Base-by-base conservation (phyloP, 2,329 filamentous ascomycete species). In the Pyrenophora teres region DNA sequence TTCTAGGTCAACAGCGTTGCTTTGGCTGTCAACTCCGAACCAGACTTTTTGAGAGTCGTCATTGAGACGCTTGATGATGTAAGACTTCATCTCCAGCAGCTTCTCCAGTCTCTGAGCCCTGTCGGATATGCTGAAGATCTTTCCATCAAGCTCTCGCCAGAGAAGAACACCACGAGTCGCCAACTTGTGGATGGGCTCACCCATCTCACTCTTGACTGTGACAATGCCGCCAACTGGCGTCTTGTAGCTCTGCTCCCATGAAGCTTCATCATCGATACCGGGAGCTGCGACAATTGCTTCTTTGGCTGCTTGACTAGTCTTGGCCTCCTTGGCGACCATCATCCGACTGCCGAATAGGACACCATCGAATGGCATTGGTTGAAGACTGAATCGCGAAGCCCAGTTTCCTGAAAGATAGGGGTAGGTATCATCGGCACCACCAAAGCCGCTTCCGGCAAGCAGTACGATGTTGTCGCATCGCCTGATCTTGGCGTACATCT, bases 21-120 rank as follows among this genome's bases (percentile, higher is more conserved):
- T 90, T 43, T 83, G 83, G 69, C 87, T 85, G 78, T 96, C 94
- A 63, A 87, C 86, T 47, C 92, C 92, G 68, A 97, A 97, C 92
- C 92, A 97, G 9, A 95, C 90, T 79, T 96, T 96, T 65, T 96
- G 92, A 81, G 92, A 97, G 74, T 97, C 92, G 59, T 92, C 91
- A 69, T 97, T 97, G 64, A 97, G 85, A 75, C 93, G 94, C 81
- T 92, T 88, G 78, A 97, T 96, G 74, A 96, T 96, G 77, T 96
- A 88, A 41, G 90, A 87, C 45, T 90, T 87, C 71, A 89, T 87
- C 79, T 94, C 95, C 80, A 91, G 90, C 36, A 97, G 82, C 77
- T 94, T 92, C 2, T 88, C 83, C 18, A 96, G 81, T 36, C 92
- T 87, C 81, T 97, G 96, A 23, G 49, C 45, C 40, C 50, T 42